Conservation (phyloP, 2,329 filamentous ascomycete genomes). For the Fusarium domesticum region DNA sequence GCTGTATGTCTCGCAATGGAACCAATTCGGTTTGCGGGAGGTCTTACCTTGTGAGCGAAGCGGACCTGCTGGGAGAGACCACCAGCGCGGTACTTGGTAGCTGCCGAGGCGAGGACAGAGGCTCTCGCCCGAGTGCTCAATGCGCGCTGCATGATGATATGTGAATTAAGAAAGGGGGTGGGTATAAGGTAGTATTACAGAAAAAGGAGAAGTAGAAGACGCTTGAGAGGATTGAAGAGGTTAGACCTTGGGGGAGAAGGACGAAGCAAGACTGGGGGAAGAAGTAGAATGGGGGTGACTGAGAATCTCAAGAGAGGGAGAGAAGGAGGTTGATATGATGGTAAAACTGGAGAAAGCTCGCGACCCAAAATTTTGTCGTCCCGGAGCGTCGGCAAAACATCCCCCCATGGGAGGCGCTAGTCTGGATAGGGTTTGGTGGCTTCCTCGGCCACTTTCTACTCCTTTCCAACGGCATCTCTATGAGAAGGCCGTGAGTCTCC, state of each 20-base stretch:
- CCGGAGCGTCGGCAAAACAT: constrained; percentile 42
- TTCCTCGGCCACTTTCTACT: constrained; percentile 32
- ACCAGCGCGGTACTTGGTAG: constrained; percentile 61
- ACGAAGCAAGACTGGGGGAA: constrained; percentile 13
- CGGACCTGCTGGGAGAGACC: constrained; percentile 82
- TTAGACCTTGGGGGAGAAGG: constrained; percentile 16
- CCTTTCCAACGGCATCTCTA: constrained; percentile 37
- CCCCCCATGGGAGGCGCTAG: constrained; percentile 34
- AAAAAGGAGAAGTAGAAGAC: constrained; percentile 28
- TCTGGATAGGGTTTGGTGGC: constrained; percentile 30
- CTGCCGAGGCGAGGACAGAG: constrained; percentile 71
- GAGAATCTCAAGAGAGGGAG: constrained; percentile 18
- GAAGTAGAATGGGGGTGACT: constrained; percentile 2
- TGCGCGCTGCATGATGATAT: constrained; percentile 85
- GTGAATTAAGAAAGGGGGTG: constrained; percentile 32
- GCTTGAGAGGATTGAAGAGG: constrained; percentile 25
- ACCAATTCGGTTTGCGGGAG: constrained; percentile 6
- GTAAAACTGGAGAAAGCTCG: constrained; percentile 25
- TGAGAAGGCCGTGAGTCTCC: constrained; percentile 10
- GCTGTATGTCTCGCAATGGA: neutral
- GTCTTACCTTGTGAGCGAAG: constrained; percentile 90
- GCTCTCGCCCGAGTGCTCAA: constrained; percentile 77
- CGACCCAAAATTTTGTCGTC: constrained; percentile 41
- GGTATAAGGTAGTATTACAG: constrained; percentile 31
- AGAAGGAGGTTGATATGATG: constrained; percentile 27